Evolutionary conservation across 805 yeast species (phyloP), one percentile per base, ranked within the genome.

Genomic region (Spathaspora arborariae): DNA sequence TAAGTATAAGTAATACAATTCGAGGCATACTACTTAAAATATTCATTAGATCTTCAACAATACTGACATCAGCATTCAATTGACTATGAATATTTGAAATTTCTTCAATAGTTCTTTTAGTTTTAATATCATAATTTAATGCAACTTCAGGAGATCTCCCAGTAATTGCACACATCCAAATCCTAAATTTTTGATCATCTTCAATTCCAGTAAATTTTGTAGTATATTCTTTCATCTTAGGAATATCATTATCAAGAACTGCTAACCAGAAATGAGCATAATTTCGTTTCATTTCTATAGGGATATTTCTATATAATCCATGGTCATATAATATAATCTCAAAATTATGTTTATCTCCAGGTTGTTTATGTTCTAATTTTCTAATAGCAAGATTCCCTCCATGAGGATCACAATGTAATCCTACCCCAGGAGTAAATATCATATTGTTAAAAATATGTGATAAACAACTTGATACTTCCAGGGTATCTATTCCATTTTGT

Each of bases 321-420:
- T 94, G 99, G 66, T 94, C 99, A 62, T 89, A 95, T 16, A 94
- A 72, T 5, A 94, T 74, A 44, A 94, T 88, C 64, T 94, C 99
- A 62, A 94, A 94, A 61, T 92, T 91, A 59, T 84, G 89, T 20
- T 15, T 18, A 27, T 74, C 67, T 6, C 48, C 50, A 1, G 55
- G 49, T 10, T 44, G 36, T 22, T 22, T 22, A 1, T 42, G 37
- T 16, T 59, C 58, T 8, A 60, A 45, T 9, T 64, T 56, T 46
- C 90, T 72, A 19, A 94, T 88, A 0, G 98, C 97, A 49, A 94
- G 70, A 58, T 94, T 94, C 0, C 99, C 99, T 9, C 96, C 96
- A 63, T 94, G 99, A 1, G 99, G 99, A 63, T 94, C 99, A 68
- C 99, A 94, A 63, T 94, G 99, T 38, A 94, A 79, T 0, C 92